Base-by-base conservation (phyloP, 495 filamentous ascomycete species). In the Oleoguttula mirabilis region DNA sequence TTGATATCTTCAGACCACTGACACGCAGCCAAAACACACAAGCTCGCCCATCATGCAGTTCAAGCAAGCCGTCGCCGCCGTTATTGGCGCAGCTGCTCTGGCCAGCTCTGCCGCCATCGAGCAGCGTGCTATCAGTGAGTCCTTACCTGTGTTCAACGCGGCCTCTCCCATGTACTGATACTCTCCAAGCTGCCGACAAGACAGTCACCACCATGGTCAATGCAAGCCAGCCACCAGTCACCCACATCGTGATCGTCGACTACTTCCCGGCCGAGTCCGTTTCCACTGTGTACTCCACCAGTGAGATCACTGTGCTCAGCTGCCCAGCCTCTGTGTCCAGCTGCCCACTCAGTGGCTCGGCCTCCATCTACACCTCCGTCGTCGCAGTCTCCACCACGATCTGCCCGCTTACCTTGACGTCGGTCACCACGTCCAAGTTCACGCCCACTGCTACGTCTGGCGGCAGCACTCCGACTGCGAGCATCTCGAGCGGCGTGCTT, bases 401-500 rank as follows among this genome's bases (percentile, higher is more conserved):
- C 45, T 55, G 53, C 32, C 53, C 53, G 17, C 28, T 47, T 22
- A 55, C 50, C 15, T 34, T 52, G 17, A 55, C 50, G 3, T 42
- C 49, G 14, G 19, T 31, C 12, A 21, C 10, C 23, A 28, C 16
- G 7, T 6, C 37, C 23, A 31, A 3, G 6, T 7, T 24, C 10
- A 31, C 45, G 4, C n/a, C 38, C 41, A 14, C 35, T 36, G n/a
- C 30, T 10, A 28, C 25, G n/a, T 28, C 27, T 16, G 24, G 12
- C 7, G 24, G 38, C 36, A 17, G 21, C 15, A 6, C 36, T 39
- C 36, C n/a, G n/a, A n/a, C n/a, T n/a, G n/a, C n/a, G n/a, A n/a
- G n/a, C n/a, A 22, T 39, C 37, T 16, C n/a, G 12, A 4, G 10
- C n/a, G 22, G 11, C 30, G 4, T 21, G 10, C 23, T 33, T 21